A percentile compares a stretch with the other conserved stretches of the same genome.
Conservation (phyloP, 768 basidiomycete genomes). For the Brasilioporus rufonigricans region DNA sequence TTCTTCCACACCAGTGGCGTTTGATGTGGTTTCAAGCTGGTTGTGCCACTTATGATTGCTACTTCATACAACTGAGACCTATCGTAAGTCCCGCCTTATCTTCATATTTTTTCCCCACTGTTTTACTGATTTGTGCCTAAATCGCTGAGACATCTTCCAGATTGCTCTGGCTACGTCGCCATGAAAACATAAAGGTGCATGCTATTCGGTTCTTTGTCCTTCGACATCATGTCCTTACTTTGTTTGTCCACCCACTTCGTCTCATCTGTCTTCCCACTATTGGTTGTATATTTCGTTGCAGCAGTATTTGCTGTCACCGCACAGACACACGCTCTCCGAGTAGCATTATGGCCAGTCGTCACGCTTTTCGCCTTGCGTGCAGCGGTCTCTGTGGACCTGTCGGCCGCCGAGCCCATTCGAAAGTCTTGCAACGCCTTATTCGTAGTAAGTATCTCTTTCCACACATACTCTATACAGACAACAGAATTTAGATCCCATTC, state of each 20-base stretch:
- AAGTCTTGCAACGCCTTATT: neutral
- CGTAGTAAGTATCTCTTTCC: neutral
- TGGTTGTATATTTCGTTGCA: conserved; percentile 46
- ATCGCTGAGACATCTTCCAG: too few species aligned
- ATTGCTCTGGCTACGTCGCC: too few species aligned
- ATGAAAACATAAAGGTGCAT: neutral
- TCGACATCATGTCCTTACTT: conserved; percentile 24
- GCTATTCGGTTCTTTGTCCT: neutral
- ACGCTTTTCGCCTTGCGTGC: conserved; percentile 42
- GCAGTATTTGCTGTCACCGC: conserved; percentile 44
- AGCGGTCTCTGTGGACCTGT: conserved; percentile 15
- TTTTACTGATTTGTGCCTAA: too few species aligned
- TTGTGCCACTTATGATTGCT: too few species aligned
- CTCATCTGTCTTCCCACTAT: conserved; percentile 39
- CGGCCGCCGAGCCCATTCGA: neutral
- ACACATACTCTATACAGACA: neutral
- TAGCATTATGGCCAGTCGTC: conserved; percentile 46
- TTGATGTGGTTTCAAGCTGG: too few species aligned
- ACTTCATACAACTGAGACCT: too few species aligned
- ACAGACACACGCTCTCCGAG: conserved; percentile 31
- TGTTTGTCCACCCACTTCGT: too few species aligned
- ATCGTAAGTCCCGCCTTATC: too few species aligned
- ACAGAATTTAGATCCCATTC: neutral
- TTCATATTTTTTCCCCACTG: too few species aligned
- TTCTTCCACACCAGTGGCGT: too few species aligned